A percentile compares a stretch with the other conserved stretches of the same genome.
phyloP scores from a whole-genome alignment of 1,284 basidiomycete genomes.

The Trametes hirsuta region DNA sequence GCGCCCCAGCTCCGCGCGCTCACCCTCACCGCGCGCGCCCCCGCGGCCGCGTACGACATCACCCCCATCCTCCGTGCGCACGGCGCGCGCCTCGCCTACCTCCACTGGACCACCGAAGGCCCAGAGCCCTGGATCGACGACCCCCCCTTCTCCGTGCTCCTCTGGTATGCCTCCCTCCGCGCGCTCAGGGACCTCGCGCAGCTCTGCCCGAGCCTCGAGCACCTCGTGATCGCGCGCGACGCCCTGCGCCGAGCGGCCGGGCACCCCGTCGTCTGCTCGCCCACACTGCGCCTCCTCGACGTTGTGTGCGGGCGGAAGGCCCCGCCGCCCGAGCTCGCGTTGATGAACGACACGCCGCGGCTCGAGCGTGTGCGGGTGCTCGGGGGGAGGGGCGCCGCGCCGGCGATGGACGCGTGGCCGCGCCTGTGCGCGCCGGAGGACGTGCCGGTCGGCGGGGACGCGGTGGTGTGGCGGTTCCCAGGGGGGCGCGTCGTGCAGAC shows the following conservation, averaged over 20 bases:
- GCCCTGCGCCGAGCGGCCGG: no score
- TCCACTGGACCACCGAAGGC: neutral
- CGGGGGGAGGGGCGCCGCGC: neutral
- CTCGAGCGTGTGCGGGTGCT: conserved; percentile 9
- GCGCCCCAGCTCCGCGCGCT: neutral
- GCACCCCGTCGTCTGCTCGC: neutral
- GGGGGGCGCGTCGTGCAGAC: neutral
- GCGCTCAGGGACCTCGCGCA: neutral
- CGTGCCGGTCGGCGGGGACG: neutral
- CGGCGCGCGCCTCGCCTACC: conserved; percentile 7
- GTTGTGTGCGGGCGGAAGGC: neutral
- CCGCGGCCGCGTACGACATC: neutral
- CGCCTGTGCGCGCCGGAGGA: conserved; percentile 5
- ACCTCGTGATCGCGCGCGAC: conserved; percentile 2
- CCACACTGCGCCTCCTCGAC: conserved; percentile 6
- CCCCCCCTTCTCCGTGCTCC: no score
- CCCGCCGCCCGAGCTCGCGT: neutral
- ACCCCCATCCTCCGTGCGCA: neutral
- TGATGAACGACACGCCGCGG: neutral
- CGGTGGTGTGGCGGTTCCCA: neutral
- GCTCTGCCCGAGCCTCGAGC: conserved; percentile 7
- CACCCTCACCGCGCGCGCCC: neutral
- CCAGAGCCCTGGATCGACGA: no score
- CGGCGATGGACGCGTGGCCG: conserved; percentile 1
- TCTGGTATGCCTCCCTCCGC: neutral